Evolutionary conservation across 192 early-diverging fungal genomes (phyloP), one percentile per base, ranked within the genome.

Genomic region (Diversispora eburnea): DNA sequence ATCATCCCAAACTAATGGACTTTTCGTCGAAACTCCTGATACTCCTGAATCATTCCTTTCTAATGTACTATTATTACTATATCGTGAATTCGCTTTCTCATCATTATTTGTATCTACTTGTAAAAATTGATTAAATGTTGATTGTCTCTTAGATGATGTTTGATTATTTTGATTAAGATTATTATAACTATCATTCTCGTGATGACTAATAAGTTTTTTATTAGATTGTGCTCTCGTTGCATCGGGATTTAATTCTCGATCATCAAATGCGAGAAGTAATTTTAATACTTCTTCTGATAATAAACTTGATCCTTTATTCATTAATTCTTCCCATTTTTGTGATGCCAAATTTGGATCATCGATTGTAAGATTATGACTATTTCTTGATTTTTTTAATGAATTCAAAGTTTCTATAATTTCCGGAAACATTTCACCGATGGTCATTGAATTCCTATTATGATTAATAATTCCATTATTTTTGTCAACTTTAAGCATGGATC

Each of bases 201-300:
- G 12, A n/a, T 63, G 41, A 8, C 45, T 63, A 8, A n/a, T 42
- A 41, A 13, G 5, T 9, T 42, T 63, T 3, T 43, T 66, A 19
- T 47, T 66, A 22, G n/a, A 48, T 48, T 17, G 5, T n/a, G 22
- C 12, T 4, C 8, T 66, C 15, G 19, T 33, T 13, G 43, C 19
- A 66, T 48, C 22, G 2, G 64, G 64, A 49, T 66, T 66, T 22
- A 25, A 9, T 6, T 20, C 13, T 15, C 64, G n/a, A 25, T 71
- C 69, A 59, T 71, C 69, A 52, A 20, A 56, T 12, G 69, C 20
- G 48, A 71, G 51, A 20, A 73, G 64, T 73, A 62, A 64, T 73
- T 51, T 73, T 20, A 64, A 22, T 3, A 39, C 15, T 13, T 73
- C 46, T 33, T 73, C 72, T 39, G 72, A 73, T 13, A 73, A 33